These are phyloP conservation scores for Hirschfeldia incana DNA, from an alignment of 345 rosid species.

Conservation along the genomic window DNA sequence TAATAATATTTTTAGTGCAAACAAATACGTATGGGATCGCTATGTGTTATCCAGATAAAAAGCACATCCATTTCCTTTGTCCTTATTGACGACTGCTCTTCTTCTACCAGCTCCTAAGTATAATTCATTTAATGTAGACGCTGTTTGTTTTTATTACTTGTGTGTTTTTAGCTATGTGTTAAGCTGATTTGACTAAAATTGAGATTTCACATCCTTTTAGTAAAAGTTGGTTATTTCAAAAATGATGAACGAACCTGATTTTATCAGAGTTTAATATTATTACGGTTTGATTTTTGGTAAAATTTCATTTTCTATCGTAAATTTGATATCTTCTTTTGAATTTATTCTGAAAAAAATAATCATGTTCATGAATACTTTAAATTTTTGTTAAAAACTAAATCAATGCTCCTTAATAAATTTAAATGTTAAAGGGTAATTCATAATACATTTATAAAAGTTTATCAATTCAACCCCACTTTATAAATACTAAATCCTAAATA, in stretches of 20 bases:
- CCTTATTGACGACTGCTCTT: constrained; percentile 22
- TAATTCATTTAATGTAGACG: constrained; percentile 9
- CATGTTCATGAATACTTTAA: no score
- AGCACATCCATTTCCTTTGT: constrained; percentile 38
- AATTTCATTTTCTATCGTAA: no score
- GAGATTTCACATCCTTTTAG: constrained; percentile 4
- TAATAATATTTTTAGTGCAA: constrained; percentile 26
- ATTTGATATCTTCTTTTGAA: no score
- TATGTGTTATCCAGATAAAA: constrained; percentile 37
- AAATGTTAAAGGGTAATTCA: no score
- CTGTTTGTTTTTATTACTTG: constrained; percentile 1
- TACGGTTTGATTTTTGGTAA: not conserved
- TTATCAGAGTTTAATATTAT: not conserved
- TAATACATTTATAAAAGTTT: no score
- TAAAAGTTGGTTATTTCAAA: not conserved
- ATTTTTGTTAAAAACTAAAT: no score
- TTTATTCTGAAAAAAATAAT: no score
- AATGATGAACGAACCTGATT: not conserved
- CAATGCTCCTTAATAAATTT: no score
- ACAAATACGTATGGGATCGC: constrained; percentile 32
- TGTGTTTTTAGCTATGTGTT: not conserved
- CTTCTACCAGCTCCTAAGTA: constrained; percentile 35
- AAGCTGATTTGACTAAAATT: constrained; percentile 31
- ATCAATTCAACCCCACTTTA: no score
- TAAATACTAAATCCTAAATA: no score